These are phyloP conservation scores for Talinum fruticosum DNA, from an alignment of 148 eudicot genomes.

Conservation along the genomic window DNA sequence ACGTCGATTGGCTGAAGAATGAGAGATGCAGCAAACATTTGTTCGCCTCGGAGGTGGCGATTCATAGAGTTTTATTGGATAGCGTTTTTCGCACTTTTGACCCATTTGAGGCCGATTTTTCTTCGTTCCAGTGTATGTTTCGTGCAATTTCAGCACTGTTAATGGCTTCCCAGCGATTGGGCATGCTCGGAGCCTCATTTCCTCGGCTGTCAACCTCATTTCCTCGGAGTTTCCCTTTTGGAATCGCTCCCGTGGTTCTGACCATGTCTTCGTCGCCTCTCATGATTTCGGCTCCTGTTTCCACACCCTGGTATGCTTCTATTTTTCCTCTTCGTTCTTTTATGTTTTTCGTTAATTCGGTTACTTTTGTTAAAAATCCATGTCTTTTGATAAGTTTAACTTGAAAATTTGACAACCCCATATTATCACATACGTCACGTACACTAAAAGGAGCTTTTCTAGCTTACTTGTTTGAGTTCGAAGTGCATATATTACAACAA, in stretches of 20 bases:
- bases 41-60: conserved; percentile 84
- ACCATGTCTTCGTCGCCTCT: conserved; percentile 82
- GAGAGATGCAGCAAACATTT: conserved; percentile 60
- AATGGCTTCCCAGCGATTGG: conserved; percentile 85
- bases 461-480: too few relatives aligned
- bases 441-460: too few relatives aligned
- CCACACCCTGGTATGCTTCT: conserved; percentile 61
- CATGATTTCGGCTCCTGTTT: conserved; percentile 91
- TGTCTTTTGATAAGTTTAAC: background rate
- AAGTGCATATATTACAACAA: too few relatives aligned
- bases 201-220: conserved; percentile 49
- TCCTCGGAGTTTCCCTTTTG: conserved; percentile 61
- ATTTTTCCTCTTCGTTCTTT: background rate
- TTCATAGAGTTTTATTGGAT: conserved; percentile 54
- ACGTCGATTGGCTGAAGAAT: conserved; percentile 53
- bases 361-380: background rate
- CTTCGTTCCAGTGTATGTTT: conserved; percentile 81
- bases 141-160: conserved; percentile 75
- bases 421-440: too few relatives aligned
- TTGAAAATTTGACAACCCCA: too few relatives aligned
- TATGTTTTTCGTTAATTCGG: background rate
- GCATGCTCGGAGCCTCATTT: conserved; percentile 54
- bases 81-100: conserved; percentile 50
- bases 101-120: conserved; percentile 75
- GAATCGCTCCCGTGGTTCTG: conserved; percentile 66